phyloP scores from a whole-genome alignment of 1,284 basidiomycete genomes.

The Termitomyces sp. region DNA sequence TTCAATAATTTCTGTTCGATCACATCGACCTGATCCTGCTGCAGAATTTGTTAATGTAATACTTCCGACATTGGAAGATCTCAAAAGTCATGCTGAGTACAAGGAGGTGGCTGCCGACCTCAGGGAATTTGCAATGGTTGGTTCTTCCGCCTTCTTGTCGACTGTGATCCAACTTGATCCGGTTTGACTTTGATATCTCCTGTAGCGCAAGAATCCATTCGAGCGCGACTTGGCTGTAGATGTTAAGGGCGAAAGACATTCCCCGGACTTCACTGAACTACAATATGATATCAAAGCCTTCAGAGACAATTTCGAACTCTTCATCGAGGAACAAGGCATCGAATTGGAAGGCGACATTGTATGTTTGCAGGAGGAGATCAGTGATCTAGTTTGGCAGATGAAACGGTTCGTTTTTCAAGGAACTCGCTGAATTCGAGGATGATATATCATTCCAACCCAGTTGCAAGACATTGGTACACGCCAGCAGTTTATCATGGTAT shows the following conservation, averaged over 20 bases:
- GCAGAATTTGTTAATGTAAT: conserved; percentile 11
- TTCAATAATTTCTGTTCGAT: not conserved
- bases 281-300: conserved; percentile 3
- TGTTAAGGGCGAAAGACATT: not conserved
- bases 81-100: not conserved
- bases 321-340: conserved; percentile 7
- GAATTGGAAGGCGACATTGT: conserved; percentile 3
- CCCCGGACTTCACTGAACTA: conserved; percentile 4
- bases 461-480: conserved; percentile 4
- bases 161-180: not conserved
- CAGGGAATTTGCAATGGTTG: conserved; percentile 6
- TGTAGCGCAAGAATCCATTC: conserved; percentile 9
- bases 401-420: conserved; percentile 1
- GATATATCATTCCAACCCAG: not conserved
- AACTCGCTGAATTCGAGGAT: not conserved
- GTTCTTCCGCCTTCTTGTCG: not conserved
- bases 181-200: not conserved
- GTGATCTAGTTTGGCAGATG: conserved; percentile 7
- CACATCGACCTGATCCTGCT: not conserved
- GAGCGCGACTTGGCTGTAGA: not conserved
- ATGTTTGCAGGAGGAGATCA: conserved; percentile 5
- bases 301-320: conserved; percentile 7
- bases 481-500: not conserved
- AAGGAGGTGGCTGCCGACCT: conserved; percentile 5
- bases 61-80: conserved; percentile 7